These are phyloP conservation scores for Cercis canadensis DNA, from an alignment of 306 rosid species.

Conservation along the genomic window DNA sequence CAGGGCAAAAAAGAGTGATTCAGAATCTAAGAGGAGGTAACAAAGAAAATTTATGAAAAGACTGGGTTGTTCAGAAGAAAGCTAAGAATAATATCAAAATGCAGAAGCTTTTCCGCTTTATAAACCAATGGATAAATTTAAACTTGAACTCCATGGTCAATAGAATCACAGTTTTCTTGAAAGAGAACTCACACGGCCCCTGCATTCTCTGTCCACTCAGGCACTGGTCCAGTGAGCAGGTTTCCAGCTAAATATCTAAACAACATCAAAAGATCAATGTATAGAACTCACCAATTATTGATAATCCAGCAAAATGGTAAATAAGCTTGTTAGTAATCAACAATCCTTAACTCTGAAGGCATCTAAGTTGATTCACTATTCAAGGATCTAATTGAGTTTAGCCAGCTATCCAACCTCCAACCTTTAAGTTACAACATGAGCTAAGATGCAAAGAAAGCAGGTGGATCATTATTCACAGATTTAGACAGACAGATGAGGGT, in stretches of 20 bases:
- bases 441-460: too few relatives aligned
- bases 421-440: too few relatives aligned
- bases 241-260: slow-evolving; percentile 66
- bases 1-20: slow-evolving; percentile 23
- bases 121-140: too few relatives aligned
- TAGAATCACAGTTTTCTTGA: neutral
- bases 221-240: slow-evolving; percentile 56
- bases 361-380: neutral
- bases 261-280: neutral
- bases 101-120: neutral
- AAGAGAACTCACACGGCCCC: slow-evolving; percentile 43
- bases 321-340: neutral
- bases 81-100: neutral
- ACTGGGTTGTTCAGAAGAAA: neutral
- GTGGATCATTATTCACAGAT: too few relatives aligned
- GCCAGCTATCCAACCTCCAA: too few relatives aligned
- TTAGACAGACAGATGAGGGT: too few relatives aligned
- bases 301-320: neutral
- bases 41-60: neutral
- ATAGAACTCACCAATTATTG: neutral
- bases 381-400: neutral
- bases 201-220: slow-evolving; percentile 42
- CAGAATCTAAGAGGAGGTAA: slow-evolving; percentile 9
- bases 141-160: neutral
- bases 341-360: neutral